Evolutionary conservation across 208 protist genomes (phyloP).

Genomic region (Leishmania guyanensis): DNA sequence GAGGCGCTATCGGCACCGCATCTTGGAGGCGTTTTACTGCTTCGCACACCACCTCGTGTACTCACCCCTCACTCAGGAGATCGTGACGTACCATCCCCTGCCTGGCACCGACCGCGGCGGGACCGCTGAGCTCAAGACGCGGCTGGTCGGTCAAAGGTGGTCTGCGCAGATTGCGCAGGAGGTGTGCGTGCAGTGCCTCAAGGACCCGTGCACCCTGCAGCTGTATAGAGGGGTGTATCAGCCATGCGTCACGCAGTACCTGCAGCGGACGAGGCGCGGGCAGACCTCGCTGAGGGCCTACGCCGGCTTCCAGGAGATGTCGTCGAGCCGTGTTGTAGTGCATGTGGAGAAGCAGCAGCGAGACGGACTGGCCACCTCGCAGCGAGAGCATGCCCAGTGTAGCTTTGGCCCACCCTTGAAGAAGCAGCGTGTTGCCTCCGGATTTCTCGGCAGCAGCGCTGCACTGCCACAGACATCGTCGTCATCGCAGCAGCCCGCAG

Average conservation of each 20-base stretch:
- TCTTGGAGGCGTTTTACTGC: constrained; percentile 83
- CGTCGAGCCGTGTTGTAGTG: constrained; percentile 57
- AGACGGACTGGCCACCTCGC: background rate
- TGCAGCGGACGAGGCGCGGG: constrained; percentile 45
- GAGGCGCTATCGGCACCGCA: constrained; percentile 44
- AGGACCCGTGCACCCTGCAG: constrained; percentile 60
- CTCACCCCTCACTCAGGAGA: constrained; percentile 50
- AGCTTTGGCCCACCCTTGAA: constrained; percentile 38
- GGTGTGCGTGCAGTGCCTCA: constrained; percentile 68
- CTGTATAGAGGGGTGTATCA: constrained; percentile 57
- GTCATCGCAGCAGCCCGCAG: background rate
- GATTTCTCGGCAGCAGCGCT: constrained; percentile 30
- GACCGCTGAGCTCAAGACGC: constrained; percentile 30
- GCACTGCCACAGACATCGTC: background rate
- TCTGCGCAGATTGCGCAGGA: constrained; percentile 41
- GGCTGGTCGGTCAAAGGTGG: constrained; percentile 58
- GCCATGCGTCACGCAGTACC: constrained; percentile 55
- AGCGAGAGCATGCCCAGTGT: constrained; percentile 3
- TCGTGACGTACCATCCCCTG: constrained; percentile 56
- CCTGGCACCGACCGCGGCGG: constrained; percentile 16
- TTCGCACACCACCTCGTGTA: constrained; percentile 92
- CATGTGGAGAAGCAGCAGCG: constrained; percentile 6
- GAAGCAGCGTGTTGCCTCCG: constrained; percentile 40
- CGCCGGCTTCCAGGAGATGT: constrained; percentile 59
- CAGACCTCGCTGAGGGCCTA: constrained; percentile 65